These are phyloP conservation scores for Ilyonectria destructans DNA, from an alignment of 2,329 filamentous ascomycete species.

Conservation along the genomic window DNA sequence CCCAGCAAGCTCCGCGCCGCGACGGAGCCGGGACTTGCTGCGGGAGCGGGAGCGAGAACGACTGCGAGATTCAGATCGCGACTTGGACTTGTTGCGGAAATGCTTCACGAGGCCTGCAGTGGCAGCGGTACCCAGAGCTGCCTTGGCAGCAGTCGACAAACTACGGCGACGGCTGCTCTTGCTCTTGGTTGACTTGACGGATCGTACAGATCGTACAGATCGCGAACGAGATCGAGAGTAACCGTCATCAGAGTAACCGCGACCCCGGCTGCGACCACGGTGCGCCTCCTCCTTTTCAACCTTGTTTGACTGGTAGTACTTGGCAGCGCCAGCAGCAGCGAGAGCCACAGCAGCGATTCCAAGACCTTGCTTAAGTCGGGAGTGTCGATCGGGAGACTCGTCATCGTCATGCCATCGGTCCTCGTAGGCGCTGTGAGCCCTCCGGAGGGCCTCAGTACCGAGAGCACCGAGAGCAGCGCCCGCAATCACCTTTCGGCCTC, in stretches of 20 bases:
- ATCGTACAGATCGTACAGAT: conserved; percentile 56
- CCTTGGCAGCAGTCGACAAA: conserved; percentile 69
- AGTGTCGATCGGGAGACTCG: conserved; percentile 60
- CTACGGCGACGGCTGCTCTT: conserved; percentile 61
- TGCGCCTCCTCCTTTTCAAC: conserved; percentile 72
- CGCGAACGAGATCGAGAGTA: conserved; percentile 63
- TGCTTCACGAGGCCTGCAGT: conserved; percentile 73
- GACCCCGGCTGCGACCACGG: conserved; percentile 70
- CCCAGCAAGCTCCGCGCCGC: conserved; percentile 74
- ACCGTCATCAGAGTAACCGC: conserved; percentile 60
- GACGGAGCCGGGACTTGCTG: conserved; percentile 65
- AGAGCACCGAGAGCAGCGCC: conserved; percentile 76
- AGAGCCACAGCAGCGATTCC: conserved; percentile 76
- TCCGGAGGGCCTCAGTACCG: conserved; percentile 73
- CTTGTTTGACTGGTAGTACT: conserved; percentile 75
- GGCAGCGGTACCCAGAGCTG: conserved; percentile 71
- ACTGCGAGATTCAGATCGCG: conserved; percentile 48
- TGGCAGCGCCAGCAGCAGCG: conserved; percentile 76
- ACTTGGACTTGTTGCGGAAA: conserved; percentile 68
- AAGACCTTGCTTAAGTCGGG: conserved; percentile 73
- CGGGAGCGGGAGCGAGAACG: conserved; percentile 61
- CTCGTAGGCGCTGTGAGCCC: conserved; percentile 74
- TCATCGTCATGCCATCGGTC: conserved; percentile 64
- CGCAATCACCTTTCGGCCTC: conserved; percentile 72
- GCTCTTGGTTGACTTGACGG: conserved; percentile 59